Evolutionary conservation across 257 asterid species (phyloP), one percentile per base, ranked within the genome.

Genomic region (Scutellaria galericulata): DNA sequence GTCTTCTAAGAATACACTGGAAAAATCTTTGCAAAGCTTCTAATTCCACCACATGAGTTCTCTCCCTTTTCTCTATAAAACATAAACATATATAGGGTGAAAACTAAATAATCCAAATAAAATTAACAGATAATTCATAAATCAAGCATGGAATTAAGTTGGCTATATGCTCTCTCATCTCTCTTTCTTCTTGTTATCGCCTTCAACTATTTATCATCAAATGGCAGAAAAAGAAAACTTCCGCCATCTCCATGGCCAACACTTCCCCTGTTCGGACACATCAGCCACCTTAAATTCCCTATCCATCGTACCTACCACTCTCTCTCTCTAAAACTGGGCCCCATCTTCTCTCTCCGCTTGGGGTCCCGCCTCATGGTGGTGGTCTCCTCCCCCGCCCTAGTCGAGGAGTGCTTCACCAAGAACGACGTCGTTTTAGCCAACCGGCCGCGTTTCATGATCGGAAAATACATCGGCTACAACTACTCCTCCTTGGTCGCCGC

Each of bases 401-500:
- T 48, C 2, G 91, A 85, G 31, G 91, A 89, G 70, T 89, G 96
- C 37, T 87, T 89, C 86, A 87, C 86, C 53, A 80, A 72, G 12
- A 89, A 87, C 70, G 93, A 89, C 58, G 18, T 81, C 35, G 78
- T 83, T 0, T 46, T 89, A 3, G 91, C 96, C 54, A 79, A 83
- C 61, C 64, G 93, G 18, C 90, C 96, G 2, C 82, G 74, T 15
- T 46, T 72, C 39, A 3, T 80, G n/a, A 1, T 71, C 0, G 85
- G 74, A 7, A 84, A 87, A 6, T 81, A 82, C 79, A 7, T 87
- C 15, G 91, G 93, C 70, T 87, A 86, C 71, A 76, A 85, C 71
- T 55, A 73, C 66, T 76, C 85, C 46, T 53, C 74, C 60, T 11
- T 89, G 0, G 48, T 2, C 1, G 72, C 40, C 31, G 22, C 85